phyloP scores from a whole-genome alignment of 2,329 filamentous ascomycete species.

The Xylariaceae sp. region DNA sequence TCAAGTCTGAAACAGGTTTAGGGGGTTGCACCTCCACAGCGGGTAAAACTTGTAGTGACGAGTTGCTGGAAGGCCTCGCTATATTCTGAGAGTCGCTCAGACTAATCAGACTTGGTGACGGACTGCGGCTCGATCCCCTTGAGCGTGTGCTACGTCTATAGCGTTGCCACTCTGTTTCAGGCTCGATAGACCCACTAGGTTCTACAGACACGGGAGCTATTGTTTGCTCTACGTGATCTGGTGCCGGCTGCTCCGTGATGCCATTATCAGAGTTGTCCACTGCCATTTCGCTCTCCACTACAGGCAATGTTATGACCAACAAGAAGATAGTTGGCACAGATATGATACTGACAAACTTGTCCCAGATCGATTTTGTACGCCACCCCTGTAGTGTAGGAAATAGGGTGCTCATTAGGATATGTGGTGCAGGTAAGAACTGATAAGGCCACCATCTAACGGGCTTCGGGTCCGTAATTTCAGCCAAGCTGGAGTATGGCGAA shows the following conservation, averaged over 20 bases:
- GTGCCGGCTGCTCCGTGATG: conserved; percentile 39
- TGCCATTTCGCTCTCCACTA: conserved; percentile 75
- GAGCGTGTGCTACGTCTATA: conserved; percentile 57
- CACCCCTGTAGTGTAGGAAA: conserved; percentile 89
- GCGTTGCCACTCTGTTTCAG: conserved; percentile 64
- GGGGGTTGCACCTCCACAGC: conserved; percentile 27
- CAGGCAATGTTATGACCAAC: conserved; percentile 86
- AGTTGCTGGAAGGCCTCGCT: conserved; percentile 15
- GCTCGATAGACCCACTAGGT: conserved; percentile 40
- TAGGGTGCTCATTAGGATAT: conserved; percentile 72
- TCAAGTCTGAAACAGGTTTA: conserved; percentile 34
- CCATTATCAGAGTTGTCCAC: conserved; percentile 52
- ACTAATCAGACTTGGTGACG: conserved; percentile 42
- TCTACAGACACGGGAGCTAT: conserved; percentile 47
- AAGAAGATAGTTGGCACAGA: conserved; percentile 91
- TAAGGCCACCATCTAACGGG: conserved; percentile 83
- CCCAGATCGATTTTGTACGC: conserved; percentile 82
- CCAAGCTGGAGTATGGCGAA: conserved; percentile 50
- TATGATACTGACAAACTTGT: conserved; percentile 78
- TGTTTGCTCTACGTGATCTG: conserved; percentile 39
- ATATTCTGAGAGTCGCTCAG: conserved; percentile 30
- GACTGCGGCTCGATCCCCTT: conserved; percentile 36
- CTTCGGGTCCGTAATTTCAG: conserved; percentile 47
- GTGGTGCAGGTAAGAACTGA: conserved; percentile 71
- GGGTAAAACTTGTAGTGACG: conserved; percentile 13